Percentiles rank a stretch among this genome's conserved stretches.
Evolutionary conservation across 257 asterid species (phyloP).

Genomic region (Linaria vulgaris): DNA sequence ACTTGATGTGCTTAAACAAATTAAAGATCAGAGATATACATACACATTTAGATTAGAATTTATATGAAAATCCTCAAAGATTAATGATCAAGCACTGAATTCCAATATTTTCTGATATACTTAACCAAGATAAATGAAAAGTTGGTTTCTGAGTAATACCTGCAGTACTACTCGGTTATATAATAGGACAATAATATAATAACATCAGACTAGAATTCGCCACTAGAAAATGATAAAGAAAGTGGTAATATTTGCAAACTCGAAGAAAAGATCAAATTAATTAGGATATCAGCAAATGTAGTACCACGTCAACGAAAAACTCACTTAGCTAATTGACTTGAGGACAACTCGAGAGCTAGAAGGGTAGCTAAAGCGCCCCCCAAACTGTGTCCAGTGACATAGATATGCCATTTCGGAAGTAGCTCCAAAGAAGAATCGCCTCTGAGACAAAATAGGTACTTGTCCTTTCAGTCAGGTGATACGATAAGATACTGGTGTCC

Average conservation of each 20-base stretch:
- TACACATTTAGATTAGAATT: background rate
- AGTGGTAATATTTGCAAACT: background rate
- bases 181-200: too few relatives aligned
- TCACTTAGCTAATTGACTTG: slow-evolving; percentile 88
- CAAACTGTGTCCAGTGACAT: slow-evolving; percentile 94
- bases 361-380: slow-evolving; percentile 99
- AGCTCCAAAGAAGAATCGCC: slow-evolving; percentile 51
- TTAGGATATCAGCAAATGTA: slow-evolving; percentile 17
- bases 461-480: slow-evolving; percentile 1
- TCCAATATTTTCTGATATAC: background rate
- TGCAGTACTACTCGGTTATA: too few relatives aligned
- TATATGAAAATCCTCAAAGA: background rate
- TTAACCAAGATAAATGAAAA: background rate
- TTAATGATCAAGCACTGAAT: background rate
- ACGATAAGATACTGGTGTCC: background rate
- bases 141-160: background rate
- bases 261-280: background rate
- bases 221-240: background rate
- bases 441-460: slow-evolving; percentile 36
- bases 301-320: slow-evolving; percentile 32
- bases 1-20: too few relatives aligned
- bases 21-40: too few relatives aligned
- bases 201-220: background rate
- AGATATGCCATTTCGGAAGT: slow-evolving; percentile 73
- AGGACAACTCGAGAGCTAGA: slow-evolving; percentile 80